Base-by-base conservation (phyloP, 768 basidiomycete genomes). In the Collybia sordida region DNA sequence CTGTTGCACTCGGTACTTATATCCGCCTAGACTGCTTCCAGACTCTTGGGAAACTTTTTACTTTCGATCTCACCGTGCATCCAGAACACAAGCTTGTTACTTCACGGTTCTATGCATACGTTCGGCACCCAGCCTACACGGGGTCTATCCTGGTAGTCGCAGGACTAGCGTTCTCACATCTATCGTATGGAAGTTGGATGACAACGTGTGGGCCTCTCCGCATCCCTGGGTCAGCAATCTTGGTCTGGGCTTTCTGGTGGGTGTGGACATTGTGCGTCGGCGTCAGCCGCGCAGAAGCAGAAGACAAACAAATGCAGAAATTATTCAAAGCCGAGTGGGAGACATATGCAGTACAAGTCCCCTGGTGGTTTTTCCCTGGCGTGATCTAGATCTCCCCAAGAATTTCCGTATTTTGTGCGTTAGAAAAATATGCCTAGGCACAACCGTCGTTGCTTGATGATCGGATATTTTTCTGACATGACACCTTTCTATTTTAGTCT, bases 71-170 rank as follows among this genome's bases (percentile, higher is more conserved):
- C 47, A 75, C 73, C 35, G 61, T 79, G 19, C 71, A 72, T 39
- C 73, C 71, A 5, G 54, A 59, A 12, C 77, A 79, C 57, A 68
- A 55, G 46, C 62, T 80, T 27, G 63, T 80, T 27, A 77, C 75
- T 5, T 62, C 64, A 14, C 70, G 77, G 3, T 71, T 67, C 49
- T 80, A 80, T 58, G 21, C 59, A 12, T 71, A 70, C 28, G 78
- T 79, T 42, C 74, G 78, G 8, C 78, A 79, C 58, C 78, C 78
- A 14, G 64, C 75, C 0, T 78, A 78, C 52, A 71, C 73, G 0
- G 78, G 78, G 1, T 71, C 73, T n/a, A 63, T 79, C 49, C 62
- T 78, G 31, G 62, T 77, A 35, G 64, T 77, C 36, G 62, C 61
- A 4, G 77, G 77, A 0, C 51, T 78, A 17, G 61, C 69, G 0